These are phyloP conservation scores for Arxiozyma bovina DNA, from an alignment of 1,139 yeast genomes.

Conservation along the genomic window DNA sequence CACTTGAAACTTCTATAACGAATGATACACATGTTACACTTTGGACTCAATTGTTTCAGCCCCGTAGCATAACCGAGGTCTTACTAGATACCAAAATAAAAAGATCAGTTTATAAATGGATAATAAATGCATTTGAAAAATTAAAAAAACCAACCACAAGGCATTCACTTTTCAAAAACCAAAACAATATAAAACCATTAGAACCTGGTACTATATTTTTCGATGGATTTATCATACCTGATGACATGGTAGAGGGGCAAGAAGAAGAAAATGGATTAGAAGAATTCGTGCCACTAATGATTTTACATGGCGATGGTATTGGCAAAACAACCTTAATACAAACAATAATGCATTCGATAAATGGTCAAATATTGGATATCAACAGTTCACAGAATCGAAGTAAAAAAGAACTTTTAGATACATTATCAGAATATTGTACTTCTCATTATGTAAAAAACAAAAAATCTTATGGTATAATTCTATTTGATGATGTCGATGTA, in stretches of 20 bases:
- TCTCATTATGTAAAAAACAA: constrained; percentile 65
- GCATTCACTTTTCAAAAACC: constrained; percentile 22
- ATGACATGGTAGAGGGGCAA: constrained; percentile 23
- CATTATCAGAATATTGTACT: constrained; percentile 71
- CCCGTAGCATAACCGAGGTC: constrained; percentile 34
- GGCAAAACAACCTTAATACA: constrained; percentile 76
- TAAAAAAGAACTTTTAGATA: constrained; percentile 56
- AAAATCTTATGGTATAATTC: constrained; percentile 54
- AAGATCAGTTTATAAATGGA: constrained; percentile 39
- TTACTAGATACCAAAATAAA: constrained; percentile 29
- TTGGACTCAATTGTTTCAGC: constrained; percentile 44
- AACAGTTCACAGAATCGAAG: constrained; percentile 68
- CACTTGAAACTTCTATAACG: not conserved
- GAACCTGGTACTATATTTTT: constrained; percentile 23
- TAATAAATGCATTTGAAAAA: constrained; percentile 40
- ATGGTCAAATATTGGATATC: constrained; percentile 74
- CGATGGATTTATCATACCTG: constrained; percentile 40
- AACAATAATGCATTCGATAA: constrained; percentile 54
- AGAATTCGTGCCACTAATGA: constrained; percentile 50
- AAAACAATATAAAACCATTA: constrained; percentile 11
- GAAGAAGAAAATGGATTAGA: constrained; percentile 28
- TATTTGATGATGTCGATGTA: constrained; percentile 81
- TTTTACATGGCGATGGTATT: constrained; percentile 65
- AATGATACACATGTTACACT: constrained; percentile 9
- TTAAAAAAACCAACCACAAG: constrained; percentile 35